Evolutionary conservation across 805 yeast species (phyloP).

Genomic region (Clavispora santaluciae): DNA sequence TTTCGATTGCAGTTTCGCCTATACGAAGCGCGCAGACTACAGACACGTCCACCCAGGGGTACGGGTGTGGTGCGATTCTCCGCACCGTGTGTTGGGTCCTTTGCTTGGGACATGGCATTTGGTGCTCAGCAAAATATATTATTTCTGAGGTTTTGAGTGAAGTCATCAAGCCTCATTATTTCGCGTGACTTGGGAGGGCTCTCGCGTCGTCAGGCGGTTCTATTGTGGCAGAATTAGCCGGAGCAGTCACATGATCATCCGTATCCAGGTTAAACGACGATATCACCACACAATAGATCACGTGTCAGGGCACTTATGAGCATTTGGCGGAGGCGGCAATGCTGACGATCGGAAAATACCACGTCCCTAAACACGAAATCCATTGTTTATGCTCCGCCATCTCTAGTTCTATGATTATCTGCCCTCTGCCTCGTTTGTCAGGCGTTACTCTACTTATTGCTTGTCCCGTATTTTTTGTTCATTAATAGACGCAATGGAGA

Average conservation of each 20-base stretch:
- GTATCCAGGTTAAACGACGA: neutral
- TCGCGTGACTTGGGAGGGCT: too few relatives aligned
- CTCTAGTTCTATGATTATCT: too few relatives aligned
- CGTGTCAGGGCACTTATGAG: too few relatives aligned
- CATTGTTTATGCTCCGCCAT: too few relatives aligned
- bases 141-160: too few relatives aligned
- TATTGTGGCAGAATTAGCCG: neutral
- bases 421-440: too few relatives aligned
- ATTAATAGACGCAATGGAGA: neutral
- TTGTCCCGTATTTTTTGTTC: neutral
- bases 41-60: neutral
- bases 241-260: neutral
- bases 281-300: too few relatives aligned
- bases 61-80: slow-evolving; percentile 1
- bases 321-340: too few relatives aligned
- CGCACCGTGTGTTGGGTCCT: neutral
- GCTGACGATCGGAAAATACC: too few relatives aligned
- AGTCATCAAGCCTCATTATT: too few relatives aligned
- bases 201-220: neutral
- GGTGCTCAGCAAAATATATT: neutral
- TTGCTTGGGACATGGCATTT: neutral
- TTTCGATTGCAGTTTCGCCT: neutral
- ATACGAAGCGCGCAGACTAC: slow-evolving; percentile 1
- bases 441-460: neutral
- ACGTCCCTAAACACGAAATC: too few relatives aligned